Conservation (phyloP, 2,329 filamentous ascomycete species). For the Lachnellula occidentalis region DNA sequence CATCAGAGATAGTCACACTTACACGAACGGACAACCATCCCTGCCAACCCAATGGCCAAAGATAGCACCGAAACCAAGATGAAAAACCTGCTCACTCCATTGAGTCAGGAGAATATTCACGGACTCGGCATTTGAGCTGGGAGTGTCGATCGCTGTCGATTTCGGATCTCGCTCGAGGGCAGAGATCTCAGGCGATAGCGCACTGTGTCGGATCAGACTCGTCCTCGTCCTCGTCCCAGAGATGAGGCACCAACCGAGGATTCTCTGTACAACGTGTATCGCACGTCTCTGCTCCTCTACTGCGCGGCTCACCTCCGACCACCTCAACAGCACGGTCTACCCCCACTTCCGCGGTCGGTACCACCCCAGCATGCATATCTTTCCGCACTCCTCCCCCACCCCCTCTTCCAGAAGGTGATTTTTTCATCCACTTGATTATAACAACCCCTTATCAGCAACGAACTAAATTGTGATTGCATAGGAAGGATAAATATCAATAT, state of each 20-base stretch:
- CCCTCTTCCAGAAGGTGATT: not conserved
- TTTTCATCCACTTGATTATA: not conserved
- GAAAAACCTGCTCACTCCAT: conserved; percentile 1
- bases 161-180: not conserved
- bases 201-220: no score
- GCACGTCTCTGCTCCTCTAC: not conserved
- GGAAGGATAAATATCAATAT: no score
- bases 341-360: not conserved
- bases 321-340: not conserved
- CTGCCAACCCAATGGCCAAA: conserved; percentile 40
- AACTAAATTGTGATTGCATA: no score
- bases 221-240: no score
- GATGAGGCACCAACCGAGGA: no score
- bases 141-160: not conserved
- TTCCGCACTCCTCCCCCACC: not conserved
- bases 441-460: not conserved
- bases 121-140: not conserved
- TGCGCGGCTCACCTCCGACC: not conserved
- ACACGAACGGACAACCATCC: conserved; percentile 39
- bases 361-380: not conserved
- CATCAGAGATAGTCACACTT: conserved; percentile 10
- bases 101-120: not conserved
- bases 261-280: not conserved
- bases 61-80: conserved; percentile 32
- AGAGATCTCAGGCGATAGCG: no score